Evolutionary conservation across 1,284 basidiomycete genomes (phyloP).

Genomic region (Rhodotorula sp.): DNA sequence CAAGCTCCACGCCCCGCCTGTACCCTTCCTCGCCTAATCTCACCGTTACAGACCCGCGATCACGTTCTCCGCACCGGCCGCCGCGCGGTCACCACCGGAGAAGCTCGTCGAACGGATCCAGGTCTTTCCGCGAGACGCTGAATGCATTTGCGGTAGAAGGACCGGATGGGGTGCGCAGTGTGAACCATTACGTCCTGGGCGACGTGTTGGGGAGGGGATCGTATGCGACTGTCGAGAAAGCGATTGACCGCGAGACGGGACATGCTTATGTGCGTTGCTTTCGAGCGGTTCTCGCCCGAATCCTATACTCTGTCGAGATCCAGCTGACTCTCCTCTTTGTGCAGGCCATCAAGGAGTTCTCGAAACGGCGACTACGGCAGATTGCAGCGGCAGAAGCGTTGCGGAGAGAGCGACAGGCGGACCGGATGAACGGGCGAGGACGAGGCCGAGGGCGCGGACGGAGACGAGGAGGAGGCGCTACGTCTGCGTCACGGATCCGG

Average conservation of each 20-base stretch:
- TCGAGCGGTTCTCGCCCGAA: neutral
- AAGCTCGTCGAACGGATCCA: constrained; percentile 21
- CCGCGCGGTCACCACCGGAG: constrained; percentile 20
- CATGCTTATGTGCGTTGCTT: constrained; percentile 37
- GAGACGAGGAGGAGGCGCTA: constrained; percentile 9
- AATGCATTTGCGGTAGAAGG: constrained; percentile 40
- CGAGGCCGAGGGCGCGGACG: constrained; percentile 28
- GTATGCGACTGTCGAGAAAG: constrained; percentile 42
- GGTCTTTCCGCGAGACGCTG: constrained; percentile 41
- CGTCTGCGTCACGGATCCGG: neutral
- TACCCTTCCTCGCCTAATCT: neutral
- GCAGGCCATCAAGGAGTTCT: constrained; percentile 45
- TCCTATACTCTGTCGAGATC: neutral
- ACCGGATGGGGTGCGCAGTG: constrained; percentile 37
- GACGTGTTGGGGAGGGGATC: constrained; percentile 40
- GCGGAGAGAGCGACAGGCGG: constrained; percentile 18
- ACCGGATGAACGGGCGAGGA: constrained; percentile 2
- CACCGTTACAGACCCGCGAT: neutral
- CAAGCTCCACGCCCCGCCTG: constrained; percentile 6
- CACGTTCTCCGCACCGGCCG: neutral
- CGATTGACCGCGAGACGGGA: constrained; percentile 40
- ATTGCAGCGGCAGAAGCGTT: constrained; percentile 25
- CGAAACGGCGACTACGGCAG: constrained; percentile 40
- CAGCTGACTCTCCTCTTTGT: too few relatives aligned
- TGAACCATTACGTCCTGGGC: constrained; percentile 43